phyloP scores from a whole-genome alignment of 768 basidiomycete genomes.

The Pleurotus salmoneostramineus region DNA sequence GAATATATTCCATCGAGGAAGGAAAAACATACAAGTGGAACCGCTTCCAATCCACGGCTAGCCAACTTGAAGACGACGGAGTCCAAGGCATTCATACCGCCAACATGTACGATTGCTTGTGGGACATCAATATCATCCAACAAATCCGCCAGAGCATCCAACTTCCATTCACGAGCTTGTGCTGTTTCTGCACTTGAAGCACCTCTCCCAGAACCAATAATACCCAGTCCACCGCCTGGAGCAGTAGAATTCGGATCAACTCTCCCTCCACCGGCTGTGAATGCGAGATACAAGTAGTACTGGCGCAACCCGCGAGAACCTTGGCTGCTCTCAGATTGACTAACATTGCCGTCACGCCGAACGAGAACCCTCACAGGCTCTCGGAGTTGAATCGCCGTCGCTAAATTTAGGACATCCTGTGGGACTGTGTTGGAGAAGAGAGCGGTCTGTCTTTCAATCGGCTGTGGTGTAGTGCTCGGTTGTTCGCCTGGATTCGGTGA shows the following conservation, averaged over 20 bases:
- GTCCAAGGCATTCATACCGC: constrained; percentile 83
- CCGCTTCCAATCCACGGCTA: constrained; percentile 79
- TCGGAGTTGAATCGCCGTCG: constrained; percentile 86
- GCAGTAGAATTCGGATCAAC: constrained; percentile 45
- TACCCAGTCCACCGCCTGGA: constrained; percentile 66
- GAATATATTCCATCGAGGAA: no score
- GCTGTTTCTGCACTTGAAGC: constrained; percentile 77
- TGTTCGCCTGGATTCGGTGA: constrained; percentile 42
- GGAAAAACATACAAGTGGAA: constrained; percentile 87
- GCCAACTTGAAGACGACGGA: constrained; percentile 88
- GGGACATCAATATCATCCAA: constrained; percentile 82
- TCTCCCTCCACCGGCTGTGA: constrained; percentile 76
- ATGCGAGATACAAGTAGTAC: constrained; percentile 94
- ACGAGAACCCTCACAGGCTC: constrained; percentile 99
- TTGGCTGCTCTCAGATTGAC: constrained; percentile 59
- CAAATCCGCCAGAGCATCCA: constrained; percentile 87
- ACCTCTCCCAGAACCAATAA: constrained; percentile 90
- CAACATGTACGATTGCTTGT: constrained; percentile 86
- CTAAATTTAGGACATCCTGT: constrained; percentile 95
- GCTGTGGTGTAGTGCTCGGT: constrained; percentile 24
- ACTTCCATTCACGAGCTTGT: constrained; percentile 91
- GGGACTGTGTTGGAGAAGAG: constrained; percentile 98
- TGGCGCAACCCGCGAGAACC: constrained; percentile 85
- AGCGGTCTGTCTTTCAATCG: constrained; percentile 83
- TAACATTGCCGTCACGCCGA: constrained; percentile 82